Conservation (phyloP, 2,329 filamentous ascomycete genomes). For the Chaetomium sp. region DNA sequence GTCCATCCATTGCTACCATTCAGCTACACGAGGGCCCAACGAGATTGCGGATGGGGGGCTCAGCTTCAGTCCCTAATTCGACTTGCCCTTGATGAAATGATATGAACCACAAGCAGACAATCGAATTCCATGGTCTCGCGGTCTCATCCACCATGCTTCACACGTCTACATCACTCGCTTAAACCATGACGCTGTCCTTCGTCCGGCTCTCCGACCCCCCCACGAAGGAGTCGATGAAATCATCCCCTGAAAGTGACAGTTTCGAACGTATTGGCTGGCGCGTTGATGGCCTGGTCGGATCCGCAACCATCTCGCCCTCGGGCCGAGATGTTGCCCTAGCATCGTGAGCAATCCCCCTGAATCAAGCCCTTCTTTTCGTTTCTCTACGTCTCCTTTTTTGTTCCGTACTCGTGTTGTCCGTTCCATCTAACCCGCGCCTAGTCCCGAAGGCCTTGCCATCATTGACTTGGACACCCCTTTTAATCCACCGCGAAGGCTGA, state of each 20-base stretch:
- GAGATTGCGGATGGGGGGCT: no score
- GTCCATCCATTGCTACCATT: no score
- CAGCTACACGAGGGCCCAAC: no score
- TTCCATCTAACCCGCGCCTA: constrained; percentile 26
- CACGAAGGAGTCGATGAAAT: constrained; percentile 55
- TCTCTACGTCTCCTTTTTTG: background rate
- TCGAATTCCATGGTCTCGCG: background rate
- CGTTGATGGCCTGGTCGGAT: constrained; percentile 75
- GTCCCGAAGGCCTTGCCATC: constrained; percentile 79
- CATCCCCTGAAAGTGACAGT: constrained; percentile 76
- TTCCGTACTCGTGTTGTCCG: no score
- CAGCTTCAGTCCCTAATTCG: no score
- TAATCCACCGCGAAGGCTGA: constrained; percentile 74
- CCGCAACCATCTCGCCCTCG: constrained; percentile 86
- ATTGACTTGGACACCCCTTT: constrained; percentile 89
- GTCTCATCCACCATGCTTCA: constrained; percentile 6
- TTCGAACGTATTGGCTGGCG: constrained; percentile 79
- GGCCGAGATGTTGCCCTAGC: constrained; percentile 86
- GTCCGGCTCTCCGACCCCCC: constrained; percentile 36
- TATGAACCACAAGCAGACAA: background rate
- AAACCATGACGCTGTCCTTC: constrained; percentile 43
- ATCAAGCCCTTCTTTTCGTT: no score
- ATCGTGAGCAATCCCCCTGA: constrained; percentile 44
- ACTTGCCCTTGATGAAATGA: background rate
- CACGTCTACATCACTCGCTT: background rate